A percentile compares a stretch with the other conserved stretches of the same genome.
phyloP scores from a whole-genome alignment of 257 asterid species.

The Eustoma russellianum region DNA sequence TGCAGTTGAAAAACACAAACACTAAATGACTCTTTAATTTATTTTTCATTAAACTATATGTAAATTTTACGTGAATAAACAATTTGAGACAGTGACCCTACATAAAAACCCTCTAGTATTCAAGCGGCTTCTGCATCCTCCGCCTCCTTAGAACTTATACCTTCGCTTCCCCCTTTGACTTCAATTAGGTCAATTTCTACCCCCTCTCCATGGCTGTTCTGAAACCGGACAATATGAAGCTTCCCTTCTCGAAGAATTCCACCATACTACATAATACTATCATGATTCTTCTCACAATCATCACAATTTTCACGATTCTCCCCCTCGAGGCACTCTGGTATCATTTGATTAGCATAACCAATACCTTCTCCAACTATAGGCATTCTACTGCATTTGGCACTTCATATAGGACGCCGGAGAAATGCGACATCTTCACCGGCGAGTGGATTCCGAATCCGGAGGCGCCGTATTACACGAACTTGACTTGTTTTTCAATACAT shows the following conservation, averaged over 20 bases:
- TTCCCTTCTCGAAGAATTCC: background rate
- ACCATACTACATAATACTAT: conserved; percentile 5
- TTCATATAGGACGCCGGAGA: background rate
- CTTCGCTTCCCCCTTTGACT: too few species aligned
- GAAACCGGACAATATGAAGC: background rate
- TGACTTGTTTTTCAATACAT: conserved; percentile 14
- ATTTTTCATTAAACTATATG: too few species aligned
- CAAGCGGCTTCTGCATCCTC: too few species aligned
- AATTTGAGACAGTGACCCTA: too few species aligned
- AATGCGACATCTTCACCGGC: conserved; percentile 20
- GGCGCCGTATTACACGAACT: conserved; percentile 19
- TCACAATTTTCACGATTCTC: conserved; percentile 4
- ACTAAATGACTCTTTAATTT: too few species aligned
- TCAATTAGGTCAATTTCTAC: too few species aligned
- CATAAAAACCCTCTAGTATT: too few species aligned
- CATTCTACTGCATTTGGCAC: background rate
- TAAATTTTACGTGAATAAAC: too few species aligned
- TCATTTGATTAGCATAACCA: conserved; percentile 7
- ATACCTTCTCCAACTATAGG: background rate
- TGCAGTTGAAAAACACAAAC: too few species aligned
- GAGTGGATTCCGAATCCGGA: conserved; percentile 24
- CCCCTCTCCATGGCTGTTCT: too few species aligned
- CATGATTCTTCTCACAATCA: background rate
- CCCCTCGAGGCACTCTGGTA: conserved; percentile 9
- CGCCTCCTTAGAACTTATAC: too few species aligned